Evolutionary conservation across 2,329 filamentous ascomycete species (phyloP), one percentile per base, ranked within the genome.

Genomic region (Lithohypha guttulata): DNA sequence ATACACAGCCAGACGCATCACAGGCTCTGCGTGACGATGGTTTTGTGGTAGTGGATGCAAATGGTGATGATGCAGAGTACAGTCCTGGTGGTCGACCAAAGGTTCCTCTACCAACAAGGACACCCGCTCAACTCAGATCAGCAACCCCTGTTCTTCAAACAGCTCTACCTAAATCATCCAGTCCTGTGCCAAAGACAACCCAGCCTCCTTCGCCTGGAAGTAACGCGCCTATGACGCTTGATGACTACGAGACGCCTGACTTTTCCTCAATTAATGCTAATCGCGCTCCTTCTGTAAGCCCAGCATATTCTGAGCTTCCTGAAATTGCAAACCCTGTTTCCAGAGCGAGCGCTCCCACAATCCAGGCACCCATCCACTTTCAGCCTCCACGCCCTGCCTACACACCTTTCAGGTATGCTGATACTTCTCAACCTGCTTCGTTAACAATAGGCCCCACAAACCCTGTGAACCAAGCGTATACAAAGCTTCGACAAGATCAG

Each of bases 41-140:
- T 14, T 35, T 31, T 29, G 42, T 41, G 19, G 41, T 44, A 17
- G 42, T 41, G 10, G 40, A 42, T 17, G 33, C 31, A 17, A 32
- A 32, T 17, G 55, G 56, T 42, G 45, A 45, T 13, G 45, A 48
- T 4, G 52, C 56, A 27, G 56, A 61, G 26, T 73, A 72, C 43
- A 74, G 69, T 44, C 68, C 70, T 14, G 71, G 70, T 15, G 71
- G 71, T 6, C 59, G 71, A 21, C 70, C 71, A 7, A 60, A 68
- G 8, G 44, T 68, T 13, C 47, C 51, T n/a, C 11, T 33, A 15
- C 40, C 33, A 14, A 4, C 13, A 15, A 42, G 28, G 8, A 31
- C 20, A 17, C 15, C 6, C 8, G 8, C 18, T n/a, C 26, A 31
- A 19, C 25, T 32, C 19, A 18, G 23, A 25, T 11, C 40, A 10